Conservation (phyloP, 2,329 filamentous ascomycete genomes). For the Periconia sp. region DNA sequence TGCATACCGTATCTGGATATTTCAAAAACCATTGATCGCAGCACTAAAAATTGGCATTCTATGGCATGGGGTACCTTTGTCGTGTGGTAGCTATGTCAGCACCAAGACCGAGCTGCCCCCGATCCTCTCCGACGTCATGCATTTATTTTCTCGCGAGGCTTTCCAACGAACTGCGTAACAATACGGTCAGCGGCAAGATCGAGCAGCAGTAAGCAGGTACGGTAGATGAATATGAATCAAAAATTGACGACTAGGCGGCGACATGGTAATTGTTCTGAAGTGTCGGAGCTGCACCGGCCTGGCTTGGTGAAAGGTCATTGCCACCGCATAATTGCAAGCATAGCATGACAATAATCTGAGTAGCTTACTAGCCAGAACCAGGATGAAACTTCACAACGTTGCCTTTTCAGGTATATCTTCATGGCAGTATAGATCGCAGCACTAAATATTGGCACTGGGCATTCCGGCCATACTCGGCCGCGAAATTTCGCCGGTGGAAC, state of each 20-base stretch:
- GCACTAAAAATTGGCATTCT: constrained; percentile 22
- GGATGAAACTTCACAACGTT: neutral
- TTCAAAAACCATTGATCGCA: constrained; percentile 8
- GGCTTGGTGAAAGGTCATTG: too few species aligned
- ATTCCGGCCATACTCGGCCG: neutral
- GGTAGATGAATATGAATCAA: too few species aligned
- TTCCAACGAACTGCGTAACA: too few species aligned
- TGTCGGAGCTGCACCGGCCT: too few species aligned
- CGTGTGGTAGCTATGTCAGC: constrained; percentile 1
- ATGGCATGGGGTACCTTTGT: neutral
- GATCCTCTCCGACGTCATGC: neutral
- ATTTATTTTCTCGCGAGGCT: neutral
- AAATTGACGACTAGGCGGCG: too few species aligned
- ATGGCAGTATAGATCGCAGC: constrained; percentile 13
- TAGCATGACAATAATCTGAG: too few species aligned
- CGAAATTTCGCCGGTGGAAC: neutral
- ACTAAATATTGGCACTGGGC: constrained; percentile 22
- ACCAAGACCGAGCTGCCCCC: constrained; percentile 1
- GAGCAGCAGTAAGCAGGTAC: too few species aligned
- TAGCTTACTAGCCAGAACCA: neutral
- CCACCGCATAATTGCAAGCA: too few species aligned
- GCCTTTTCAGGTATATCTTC: neutral
- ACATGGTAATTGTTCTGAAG: too few species aligned
- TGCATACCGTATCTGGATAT: constrained; percentile 10
- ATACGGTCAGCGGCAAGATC: too few species aligned